Conservation (phyloP, 345 rosid genomes). For the Crucihimalaya himalaica region DNA sequence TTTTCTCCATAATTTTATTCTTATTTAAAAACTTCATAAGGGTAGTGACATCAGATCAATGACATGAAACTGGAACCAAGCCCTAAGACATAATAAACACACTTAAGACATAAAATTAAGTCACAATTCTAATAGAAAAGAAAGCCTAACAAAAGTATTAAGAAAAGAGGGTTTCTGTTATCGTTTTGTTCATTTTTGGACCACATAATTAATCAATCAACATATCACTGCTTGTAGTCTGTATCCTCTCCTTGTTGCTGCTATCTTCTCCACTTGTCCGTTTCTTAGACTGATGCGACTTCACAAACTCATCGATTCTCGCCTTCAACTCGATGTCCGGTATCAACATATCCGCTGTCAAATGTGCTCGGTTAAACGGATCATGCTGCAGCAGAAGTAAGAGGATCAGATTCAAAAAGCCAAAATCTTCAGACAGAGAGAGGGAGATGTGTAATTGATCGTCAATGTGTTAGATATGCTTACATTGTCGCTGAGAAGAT, state of each 20-base stretch:
- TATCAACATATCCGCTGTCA: conserved; percentile 85
- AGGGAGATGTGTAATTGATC: neutral
- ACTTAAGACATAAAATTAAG: neutral
- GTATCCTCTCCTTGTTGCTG: conserved; percentile 64
- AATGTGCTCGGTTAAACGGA: conserved; percentile 93
- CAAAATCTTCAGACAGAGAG: neutral
- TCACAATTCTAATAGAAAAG: neutral
- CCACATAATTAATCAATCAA: conserved; percentile 61
- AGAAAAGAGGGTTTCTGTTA: neutral
- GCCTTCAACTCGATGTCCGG: conserved; percentile 76
- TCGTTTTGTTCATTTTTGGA: neutral
- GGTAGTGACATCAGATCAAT: conserved; percentile 8
- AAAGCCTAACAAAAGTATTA: conserved; percentile 14
- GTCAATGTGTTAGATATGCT: conserved; percentile 23
- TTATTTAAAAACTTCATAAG: neutral
- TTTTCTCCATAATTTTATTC: neutral
- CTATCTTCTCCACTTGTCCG: conserved; percentile 57
- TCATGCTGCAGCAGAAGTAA: conserved; percentile 68
- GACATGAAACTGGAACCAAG: neutral
- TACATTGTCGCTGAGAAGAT: conserved; percentile 93
- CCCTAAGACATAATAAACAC: neutral
- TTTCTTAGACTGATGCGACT: conserved; percentile 62
- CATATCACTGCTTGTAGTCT: conserved; percentile 73
- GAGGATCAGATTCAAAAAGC: conserved; percentile 23
- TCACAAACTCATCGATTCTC: conserved; percentile 74